phyloP scores from a whole-genome alignment of 2,329 filamentous ascomycete genomes.

The Dendrostoma leiphaemia region DNA sequence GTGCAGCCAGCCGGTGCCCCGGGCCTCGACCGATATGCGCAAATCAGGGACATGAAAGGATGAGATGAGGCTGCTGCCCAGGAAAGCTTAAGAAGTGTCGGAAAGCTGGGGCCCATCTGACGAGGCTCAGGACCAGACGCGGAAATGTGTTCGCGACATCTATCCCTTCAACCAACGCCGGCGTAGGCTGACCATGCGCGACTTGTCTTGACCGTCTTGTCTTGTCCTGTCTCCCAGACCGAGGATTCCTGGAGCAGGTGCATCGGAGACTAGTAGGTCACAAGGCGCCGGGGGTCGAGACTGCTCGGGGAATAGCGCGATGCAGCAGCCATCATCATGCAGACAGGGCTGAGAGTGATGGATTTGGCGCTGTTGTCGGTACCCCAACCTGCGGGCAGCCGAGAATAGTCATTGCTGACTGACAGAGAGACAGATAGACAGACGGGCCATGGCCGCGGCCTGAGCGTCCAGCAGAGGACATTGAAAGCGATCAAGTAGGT shows the following conservation, averaged over 20 bases:
- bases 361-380: neutral
- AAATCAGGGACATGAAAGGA: neutral
- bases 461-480: neutral
- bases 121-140: neutral
- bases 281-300: neutral
- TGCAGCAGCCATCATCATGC: slow-evolving; percentile 1
- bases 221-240: neutral
- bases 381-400: slow-evolving; percentile 1
- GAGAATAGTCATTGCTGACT: neutral
- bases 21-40: slow-evolving; percentile 2
- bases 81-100: neutral
- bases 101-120: neutral
- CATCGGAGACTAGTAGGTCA: neutral
- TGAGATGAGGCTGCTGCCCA: neutral
- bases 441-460: neutral
- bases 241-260: neutral
- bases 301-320: slow-evolving; percentile 5
- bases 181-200: too few species aligned
- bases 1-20: slow-evolving; percentile 11
- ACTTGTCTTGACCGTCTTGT: neutral
- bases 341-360: neutral
- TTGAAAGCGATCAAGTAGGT: too few species aligned
- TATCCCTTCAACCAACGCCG: neutral
- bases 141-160: neutral
- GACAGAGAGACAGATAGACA: neutral